Evolutionary conservation across 2,329 filamentous ascomycete genomes (phyloP).

Genomic region (Aureobasidium sp.): DNA sequence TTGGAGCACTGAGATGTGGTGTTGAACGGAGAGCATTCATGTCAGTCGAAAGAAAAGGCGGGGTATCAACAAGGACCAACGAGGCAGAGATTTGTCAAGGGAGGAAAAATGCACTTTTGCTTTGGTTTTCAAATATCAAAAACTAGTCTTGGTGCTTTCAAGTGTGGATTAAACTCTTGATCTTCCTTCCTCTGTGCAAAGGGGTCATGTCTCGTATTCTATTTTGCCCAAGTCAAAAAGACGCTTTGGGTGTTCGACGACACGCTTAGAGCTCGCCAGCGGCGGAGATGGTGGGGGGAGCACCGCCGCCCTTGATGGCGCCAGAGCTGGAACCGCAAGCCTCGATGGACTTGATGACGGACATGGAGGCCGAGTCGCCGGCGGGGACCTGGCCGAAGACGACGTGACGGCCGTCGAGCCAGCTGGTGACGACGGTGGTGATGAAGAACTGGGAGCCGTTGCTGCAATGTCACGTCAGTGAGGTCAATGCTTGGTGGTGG

Average conservation of each 20-base stretch:
- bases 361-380: slow-evolving; percentile 47
- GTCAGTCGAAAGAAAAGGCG: not conserved
- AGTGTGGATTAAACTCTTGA: not conserved
- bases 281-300: slow-evolving; percentile 46
- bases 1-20: not conserved
- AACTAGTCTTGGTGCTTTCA: not conserved
- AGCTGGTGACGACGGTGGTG: slow-evolving; percentile 60
- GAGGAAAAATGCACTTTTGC: slow-evolving; percentile 1
- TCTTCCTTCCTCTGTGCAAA: not conserved
- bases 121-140: not conserved
- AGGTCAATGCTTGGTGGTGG: not conserved
- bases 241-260: not conserved
- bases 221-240: slow-evolving; percentile 2
- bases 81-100: not conserved
- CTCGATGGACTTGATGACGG: slow-evolving; percentile 54
- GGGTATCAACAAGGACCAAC: not conserved
- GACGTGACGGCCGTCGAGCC: slow-evolving; percentile 75
- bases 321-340: slow-evolving; percentile 50
- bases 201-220: slow-evolving; percentile 14
- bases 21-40: not conserved
- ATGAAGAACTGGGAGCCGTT: slow-evolving; percentile 70
- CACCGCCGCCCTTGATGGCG: slow-evolving; percentile 44
- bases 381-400: slow-evolving; percentile 68
- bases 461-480: slow-evolving; percentile 35
- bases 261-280: slow-evolving; percentile 35